Evolutionary conservation across 352 stramenopile genomes (phyloP).

Genomic region (Phytophthora meadii): DNA sequence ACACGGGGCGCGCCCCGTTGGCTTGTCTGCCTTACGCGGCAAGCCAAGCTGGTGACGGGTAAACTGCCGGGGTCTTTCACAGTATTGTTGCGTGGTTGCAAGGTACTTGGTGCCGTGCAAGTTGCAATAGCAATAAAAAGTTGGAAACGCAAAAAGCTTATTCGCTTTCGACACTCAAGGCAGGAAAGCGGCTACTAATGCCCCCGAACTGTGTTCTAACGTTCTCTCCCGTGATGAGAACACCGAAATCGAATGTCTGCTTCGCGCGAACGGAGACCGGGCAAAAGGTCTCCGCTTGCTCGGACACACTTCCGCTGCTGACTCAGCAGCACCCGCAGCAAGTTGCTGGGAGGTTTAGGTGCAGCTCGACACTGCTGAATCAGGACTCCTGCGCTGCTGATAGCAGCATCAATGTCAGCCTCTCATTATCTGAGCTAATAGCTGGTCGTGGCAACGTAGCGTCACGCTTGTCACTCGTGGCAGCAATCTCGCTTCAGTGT

Average conservation of each 20-base stretch:
- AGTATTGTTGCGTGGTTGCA: conserved; percentile 15
- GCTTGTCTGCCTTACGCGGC: conserved; percentile 34
- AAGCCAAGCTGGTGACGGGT: neutral
- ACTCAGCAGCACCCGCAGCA: conserved; percentile 2
- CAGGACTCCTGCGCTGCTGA: neutral
- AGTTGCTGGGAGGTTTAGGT: conserved; percentile 7
- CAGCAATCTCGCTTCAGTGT: neutral
- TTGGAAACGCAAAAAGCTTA: conserved; percentile 8
- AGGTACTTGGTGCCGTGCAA: conserved; percentile 4
- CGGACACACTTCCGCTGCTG: neutral
- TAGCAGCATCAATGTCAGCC: neutral
- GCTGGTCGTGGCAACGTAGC: conserved; percentile 12
- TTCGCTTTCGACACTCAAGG: conserved; percentile 13
- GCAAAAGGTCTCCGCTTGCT: neutral
- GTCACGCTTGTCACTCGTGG: neutral
- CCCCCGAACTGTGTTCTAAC: neutral
- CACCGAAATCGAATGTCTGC: conserved; percentile 21
- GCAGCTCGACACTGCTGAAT: neutral
- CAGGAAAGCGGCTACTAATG: neutral
- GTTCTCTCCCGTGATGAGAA: conserved; percentile 15
- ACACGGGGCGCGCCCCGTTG: conserved; percentile 19
- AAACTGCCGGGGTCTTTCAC: neutral
- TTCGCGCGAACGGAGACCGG: conserved; percentile 12
- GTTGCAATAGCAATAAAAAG: conserved; percentile 1
- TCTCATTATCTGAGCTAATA: neutral